These are phyloP conservation scores for Hypomontagnella monticulosa DNA, from an alignment of 495 filamentous ascomycete species.

Conservation along the genomic window DNA sequence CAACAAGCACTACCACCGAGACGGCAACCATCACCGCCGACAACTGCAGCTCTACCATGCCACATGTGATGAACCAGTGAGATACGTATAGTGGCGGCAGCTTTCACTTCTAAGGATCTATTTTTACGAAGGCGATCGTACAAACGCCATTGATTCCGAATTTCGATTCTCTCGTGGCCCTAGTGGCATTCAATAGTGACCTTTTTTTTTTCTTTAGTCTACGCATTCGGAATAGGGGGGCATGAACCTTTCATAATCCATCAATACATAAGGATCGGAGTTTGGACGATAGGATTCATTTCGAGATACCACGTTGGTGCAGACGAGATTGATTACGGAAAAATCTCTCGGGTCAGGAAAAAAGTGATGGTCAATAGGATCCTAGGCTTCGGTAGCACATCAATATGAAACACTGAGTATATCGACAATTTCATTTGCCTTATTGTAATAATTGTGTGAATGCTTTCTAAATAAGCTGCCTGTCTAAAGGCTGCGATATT, in stretches of 20 bases:
- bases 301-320: conserved; percentile 32
- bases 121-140: neutral
- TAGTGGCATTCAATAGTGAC: conserved; percentile 24
- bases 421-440: neutral
- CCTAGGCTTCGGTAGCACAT: conserved; percentile 13
- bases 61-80: conserved; percentile 25
- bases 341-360: conserved; percentile 19
- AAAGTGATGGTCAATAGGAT: conserved; percentile 7
- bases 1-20: conserved; percentile 24
- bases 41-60: conserved; percentile 12
- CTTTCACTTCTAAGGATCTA: neutral
- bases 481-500: too few relatives aligned
- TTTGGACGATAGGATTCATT: conserved; percentile 27
- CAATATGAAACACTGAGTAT: conserved; percentile 21
- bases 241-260: neutral
- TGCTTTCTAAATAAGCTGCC: too few relatives aligned
- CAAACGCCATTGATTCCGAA: neutral
- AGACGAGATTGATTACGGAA: neutral
- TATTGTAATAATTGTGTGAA: neutral
- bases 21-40: conserved; percentile 19
- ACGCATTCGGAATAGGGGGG: conserved; percentile 7
- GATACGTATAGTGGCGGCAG: neutral
- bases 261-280: conserved; percentile 21
- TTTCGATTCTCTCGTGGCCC: conserved; percentile 35
- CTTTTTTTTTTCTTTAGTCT: too few relatives aligned